Conservation (phyloP, 768 basidiomycete species). For the Panus rudis region DNA sequence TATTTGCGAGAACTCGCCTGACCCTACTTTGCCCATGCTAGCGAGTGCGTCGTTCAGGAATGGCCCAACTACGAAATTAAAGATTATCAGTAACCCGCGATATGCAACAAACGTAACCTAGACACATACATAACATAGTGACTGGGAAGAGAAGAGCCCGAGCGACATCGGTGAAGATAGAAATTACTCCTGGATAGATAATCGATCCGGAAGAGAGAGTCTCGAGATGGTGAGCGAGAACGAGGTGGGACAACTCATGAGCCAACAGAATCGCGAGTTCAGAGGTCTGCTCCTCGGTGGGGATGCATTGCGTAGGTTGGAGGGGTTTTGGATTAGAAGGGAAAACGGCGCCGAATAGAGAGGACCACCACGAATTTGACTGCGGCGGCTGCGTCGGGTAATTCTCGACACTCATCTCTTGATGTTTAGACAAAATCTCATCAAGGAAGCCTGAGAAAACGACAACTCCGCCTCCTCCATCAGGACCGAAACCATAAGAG, state of each 20-base stretch:
- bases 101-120: constrained; percentile 27
- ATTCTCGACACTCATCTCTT: background rate
- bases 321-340: constrained; percentile 28
- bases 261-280: constrained; percentile 87
- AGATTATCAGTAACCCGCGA: constrained; percentile 24
- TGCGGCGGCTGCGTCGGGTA: constrained; percentile 19
- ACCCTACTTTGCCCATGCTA: constrained; percentile 68
- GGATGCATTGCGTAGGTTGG: constrained; percentile 47
- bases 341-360: constrained; percentile 39
- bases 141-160: constrained; percentile 80
- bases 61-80: constrained; percentile 56
- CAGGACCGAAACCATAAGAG: constrained; percentile 90
- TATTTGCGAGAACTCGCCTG: constrained; percentile 65
- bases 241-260: constrained; percentile 89
- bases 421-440: constrained; percentile 59
- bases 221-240: constrained; percentile 88
- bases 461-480: constrained; percentile 89
- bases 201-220: constrained; percentile 81
- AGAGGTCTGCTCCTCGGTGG: constrained; percentile 76
- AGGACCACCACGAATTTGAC: constrained; percentile 38
- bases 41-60: constrained; percentile 94
- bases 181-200: constrained; percentile 72
- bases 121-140: constrained; percentile 58
- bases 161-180: constrained; percentile 68
- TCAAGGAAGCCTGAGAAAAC: constrained; percentile 93